Evolutionary conservation across 2,329 filamentous ascomycete genomes (phyloP), one percentile per base, ranked within the genome.

Genomic region (Paecilomyces formosus): DNA sequence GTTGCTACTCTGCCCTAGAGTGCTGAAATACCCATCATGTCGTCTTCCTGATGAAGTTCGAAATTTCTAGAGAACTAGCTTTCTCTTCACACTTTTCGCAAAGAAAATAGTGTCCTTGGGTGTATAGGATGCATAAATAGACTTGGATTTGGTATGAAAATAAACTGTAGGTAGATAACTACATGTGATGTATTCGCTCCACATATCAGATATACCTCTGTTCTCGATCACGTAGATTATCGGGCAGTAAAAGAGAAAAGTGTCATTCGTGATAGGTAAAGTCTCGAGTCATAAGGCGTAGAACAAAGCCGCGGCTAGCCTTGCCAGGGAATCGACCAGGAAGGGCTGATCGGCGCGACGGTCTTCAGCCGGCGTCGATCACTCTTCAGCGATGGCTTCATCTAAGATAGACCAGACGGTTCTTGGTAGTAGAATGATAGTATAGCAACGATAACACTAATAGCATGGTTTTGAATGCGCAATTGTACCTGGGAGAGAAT

Each of bases 1-100:
- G 88, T 92, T 53, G 81, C 82, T 49, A 86, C 83, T 12, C 75
- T 93, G 63, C 88, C 88, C 1, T 76, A 64, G 56, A 63, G 63
- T 51, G 54, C 57, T 55, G 66, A 62, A 60, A 39, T 12, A n/a
- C 39, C 39, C 8, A 18, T 45, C 39, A 45, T 18, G 15, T 21
- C 39, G 39, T 21, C 39, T 7, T n/a, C 13, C 8, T 45, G 39
- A 18, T 18, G 6, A 45, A 7, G 39, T 45, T 18, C 13, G 15
- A 7, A 5, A 45, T 18, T 1, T 18, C 39, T 45, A 4, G 18
- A 11, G 18, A 45, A 21, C 13, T 4, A 15, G n/a, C 39, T 18
- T 45, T 18, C 15, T 45, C 8, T 45, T 45, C 4, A 18, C 39
- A n/a, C 18, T 45, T 45, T 11, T n/a, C n/a, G 5, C 18, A n/a